These are phyloP conservation scores for Hanseniaspora jakobsenii DNA, from an alignment of 805 yeast species.

Conservation along the genomic window DNA sequence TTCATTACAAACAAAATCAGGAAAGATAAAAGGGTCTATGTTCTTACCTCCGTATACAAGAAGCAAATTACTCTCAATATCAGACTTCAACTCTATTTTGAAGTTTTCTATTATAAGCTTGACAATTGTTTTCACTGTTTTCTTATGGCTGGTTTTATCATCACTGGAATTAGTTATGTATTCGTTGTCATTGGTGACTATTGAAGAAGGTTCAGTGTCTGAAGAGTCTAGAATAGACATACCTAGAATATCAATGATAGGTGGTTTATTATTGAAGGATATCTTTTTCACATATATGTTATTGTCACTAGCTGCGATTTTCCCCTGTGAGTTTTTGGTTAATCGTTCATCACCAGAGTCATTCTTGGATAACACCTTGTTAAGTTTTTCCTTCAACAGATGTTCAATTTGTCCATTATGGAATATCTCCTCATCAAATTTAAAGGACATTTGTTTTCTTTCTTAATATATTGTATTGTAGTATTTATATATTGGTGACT, in stretches of 20 bases:
- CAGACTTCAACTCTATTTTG: conserved; percentile 26
- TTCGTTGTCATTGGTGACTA: conserved; percentile 25
- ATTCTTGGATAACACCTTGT: conserved; percentile 22
- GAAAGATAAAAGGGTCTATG: conserved; percentile 25
- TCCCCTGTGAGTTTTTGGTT: conserved; percentile 8
- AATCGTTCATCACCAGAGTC: conserved; percentile 9
- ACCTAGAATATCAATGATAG: conserved; percentile 21
- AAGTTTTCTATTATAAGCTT: conserved; percentile 27
- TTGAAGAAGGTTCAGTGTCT: conserved; percentile 25
- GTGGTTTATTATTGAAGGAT: conserved; percentile 19
- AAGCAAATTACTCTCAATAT: conserved; percentile 28
- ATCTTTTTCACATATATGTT: conserved; percentile 15
- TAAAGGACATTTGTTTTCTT: conserved; percentile 23
- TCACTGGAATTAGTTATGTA: conserved; percentile 18
- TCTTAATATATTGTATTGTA: not conserved
- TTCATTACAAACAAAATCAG: conserved; percentile 26
- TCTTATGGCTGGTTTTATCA: conserved; percentile 24
- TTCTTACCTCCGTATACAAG: conserved; percentile 23
- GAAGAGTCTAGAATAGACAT: conserved; percentile 25
- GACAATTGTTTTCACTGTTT: conserved; percentile 26
- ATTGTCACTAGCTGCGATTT: conserved; percentile 13
- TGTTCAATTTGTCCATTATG: conserved; percentile 26
- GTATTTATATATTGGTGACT: not conserved
- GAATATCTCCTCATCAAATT: conserved; percentile 24
- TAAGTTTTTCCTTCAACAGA: conserved; percentile 23